These are phyloP conservation scores for Nannizziopsis arthrosporioides DNA, from an alignment of 2,329 filamentous ascomycete species.

Conservation along the genomic window DNA sequence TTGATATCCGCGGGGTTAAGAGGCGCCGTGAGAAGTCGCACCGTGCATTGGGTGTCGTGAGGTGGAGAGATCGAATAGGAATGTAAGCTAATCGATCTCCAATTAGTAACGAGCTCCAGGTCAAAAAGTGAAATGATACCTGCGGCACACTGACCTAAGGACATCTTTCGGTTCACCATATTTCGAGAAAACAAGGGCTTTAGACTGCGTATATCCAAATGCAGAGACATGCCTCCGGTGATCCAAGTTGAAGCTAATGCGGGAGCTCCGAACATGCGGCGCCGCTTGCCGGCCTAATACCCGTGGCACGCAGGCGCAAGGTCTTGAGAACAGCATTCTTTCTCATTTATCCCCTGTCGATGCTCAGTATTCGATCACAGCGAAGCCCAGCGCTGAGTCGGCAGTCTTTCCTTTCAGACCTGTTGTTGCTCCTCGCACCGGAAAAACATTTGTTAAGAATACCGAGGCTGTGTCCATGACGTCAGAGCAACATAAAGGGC, in stretches of 20 bases:
- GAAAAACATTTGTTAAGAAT: neutral
- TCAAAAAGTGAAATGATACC: neutral
- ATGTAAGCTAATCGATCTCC: slow-evolving; percentile 29
- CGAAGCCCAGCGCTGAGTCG: too few relatives aligned
- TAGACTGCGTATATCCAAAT: slow-evolving; percentile 41
- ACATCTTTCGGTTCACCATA: slow-evolving; percentile 41
- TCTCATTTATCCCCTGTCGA: neutral
- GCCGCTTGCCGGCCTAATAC: slow-evolving; percentile 2
- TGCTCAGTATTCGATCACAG: neutral
- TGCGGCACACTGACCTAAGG: slow-evolving; percentile 25
- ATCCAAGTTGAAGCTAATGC: slow-evolving; percentile 14
- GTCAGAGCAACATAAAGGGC: too few relatives aligned
- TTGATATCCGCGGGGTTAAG: slow-evolving; percentile 98
- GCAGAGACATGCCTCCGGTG: slow-evolving; percentile 33
- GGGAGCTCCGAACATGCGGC: slow-evolving; percentile 11
- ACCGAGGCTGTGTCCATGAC: too few relatives aligned
- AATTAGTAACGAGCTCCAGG: neutral
- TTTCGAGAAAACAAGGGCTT: slow-evolving; percentile 38
- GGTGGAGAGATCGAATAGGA: slow-evolving; percentile 40
- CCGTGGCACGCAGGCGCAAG: slow-evolving; percentile 1
- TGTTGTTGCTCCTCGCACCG: neutral
- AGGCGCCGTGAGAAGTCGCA: slow-evolving; percentile 79
- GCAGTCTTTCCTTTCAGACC: neutral
- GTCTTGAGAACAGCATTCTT: neutral
- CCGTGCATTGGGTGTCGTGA: slow-evolving; percentile 54